Conservation (phyloP, 2,329 filamentous ascomycete genomes). For the Sporothrix brasiliensis region DNA sequence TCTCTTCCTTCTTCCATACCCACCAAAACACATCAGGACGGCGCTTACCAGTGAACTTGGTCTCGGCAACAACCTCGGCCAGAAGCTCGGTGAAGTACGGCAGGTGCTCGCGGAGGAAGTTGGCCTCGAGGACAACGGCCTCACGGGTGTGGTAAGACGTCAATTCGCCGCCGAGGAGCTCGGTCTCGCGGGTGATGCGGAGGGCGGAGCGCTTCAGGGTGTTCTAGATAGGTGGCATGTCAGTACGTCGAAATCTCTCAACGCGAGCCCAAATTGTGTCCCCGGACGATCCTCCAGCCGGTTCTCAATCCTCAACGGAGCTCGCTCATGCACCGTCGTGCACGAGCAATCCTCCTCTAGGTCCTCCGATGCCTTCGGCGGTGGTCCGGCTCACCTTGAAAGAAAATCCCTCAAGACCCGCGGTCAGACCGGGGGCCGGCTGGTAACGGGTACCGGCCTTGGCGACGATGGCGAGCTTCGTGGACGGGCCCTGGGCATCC, state of each 20-base stretch:
- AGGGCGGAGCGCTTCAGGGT: conserved; percentile 86
- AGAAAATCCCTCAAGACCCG: conserved; percentile 90
- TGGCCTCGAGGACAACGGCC: conserved; percentile 87
- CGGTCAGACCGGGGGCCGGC: conserved; percentile 82
- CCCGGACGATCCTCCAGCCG: background rate
- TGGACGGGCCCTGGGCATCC: conserved; percentile 84
- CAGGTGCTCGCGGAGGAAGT: conserved; percentile 92
- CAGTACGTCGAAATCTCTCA: background rate
- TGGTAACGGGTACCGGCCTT: conserved; percentile 96
- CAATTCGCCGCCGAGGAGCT: conserved; percentile 92
- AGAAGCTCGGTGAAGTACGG: conserved; percentile 97
- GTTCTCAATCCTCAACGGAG: background rate
- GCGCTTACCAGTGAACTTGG: conserved; percentile 75
- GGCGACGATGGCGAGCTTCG: conserved; percentile 86
- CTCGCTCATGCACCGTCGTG: background rate
- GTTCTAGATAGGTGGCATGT: conserved; percentile 58
- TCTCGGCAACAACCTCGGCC: conserved; percentile 84
- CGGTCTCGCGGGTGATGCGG: conserved; percentile 90
- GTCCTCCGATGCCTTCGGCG: conserved; percentile 32
- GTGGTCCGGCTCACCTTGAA: conserved; percentile 73
- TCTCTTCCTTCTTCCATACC: background rate
- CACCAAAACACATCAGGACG: background rate
- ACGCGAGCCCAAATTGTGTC: background rate
- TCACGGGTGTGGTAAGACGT: conserved; percentile 87
- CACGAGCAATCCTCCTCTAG: background rate